Conservation (phyloP, 225 moss, liverwort and hornwort genomes). For the Straminergon stramineum region DNA sequence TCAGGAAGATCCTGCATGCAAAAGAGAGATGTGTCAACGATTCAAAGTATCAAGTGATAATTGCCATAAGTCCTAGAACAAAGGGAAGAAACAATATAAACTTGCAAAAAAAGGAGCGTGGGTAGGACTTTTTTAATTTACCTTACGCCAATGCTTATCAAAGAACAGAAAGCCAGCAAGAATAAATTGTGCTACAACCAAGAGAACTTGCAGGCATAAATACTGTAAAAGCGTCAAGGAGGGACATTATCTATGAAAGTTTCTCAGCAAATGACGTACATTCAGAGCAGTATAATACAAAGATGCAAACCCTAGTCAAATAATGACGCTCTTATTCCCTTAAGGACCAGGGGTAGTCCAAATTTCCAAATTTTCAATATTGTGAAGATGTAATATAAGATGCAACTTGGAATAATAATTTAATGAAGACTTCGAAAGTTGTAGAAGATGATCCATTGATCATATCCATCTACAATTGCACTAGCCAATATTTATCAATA, state of each 20-base stretch:
- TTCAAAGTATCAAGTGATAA: background rate
- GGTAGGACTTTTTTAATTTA: background rate
- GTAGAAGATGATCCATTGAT: background rate
- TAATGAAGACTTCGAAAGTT: background rate
- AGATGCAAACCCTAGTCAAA: background rate
- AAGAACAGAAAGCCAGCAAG: conserved; percentile 52
- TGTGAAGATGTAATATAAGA: background rate
- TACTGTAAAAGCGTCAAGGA: conserved; percentile 40
- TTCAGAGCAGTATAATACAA: background rate
- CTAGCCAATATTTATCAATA: background rate
- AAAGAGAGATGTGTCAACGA: background rate
- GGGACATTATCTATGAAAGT: background rate
- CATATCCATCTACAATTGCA: background rate
- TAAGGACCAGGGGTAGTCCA: background rate
- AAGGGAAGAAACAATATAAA: background rate
- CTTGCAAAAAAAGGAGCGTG: background rate
- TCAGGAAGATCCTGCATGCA: conserved; percentile 62
- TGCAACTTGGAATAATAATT: background rate
- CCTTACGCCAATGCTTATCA: conserved; percentile 50
- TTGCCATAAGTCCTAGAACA: background rate
- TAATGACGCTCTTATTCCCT: background rate
- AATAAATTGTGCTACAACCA: conserved; percentile 37
- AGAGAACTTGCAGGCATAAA: conserved; percentile 36
- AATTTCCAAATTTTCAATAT: background rate
- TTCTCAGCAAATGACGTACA: background rate